Evolutionary conservation across 1,139 yeast species (phyloP), one percentile per base, ranked within the genome.

Genomic region (Debaryomyces subglobosus): DNA sequence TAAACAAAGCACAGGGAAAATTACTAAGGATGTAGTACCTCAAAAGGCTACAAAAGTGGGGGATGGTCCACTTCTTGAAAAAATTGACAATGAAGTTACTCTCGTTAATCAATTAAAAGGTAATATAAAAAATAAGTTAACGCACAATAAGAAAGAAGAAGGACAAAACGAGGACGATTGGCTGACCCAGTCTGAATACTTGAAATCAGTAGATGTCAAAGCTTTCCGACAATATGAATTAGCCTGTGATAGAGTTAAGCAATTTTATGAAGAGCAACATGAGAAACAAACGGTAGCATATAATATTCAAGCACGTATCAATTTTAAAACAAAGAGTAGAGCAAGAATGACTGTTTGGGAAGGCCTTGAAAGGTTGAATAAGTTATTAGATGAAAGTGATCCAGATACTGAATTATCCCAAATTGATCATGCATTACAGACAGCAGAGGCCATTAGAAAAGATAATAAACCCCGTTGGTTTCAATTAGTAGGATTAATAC

Each of bases 381-480:
- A 82, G 54, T 65, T 85, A 21, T 69, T 85, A 29, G 91, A 85
- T 60, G 90, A 85, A 48, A 80, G 86, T 47, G 91, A 85, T 59
- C 91, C 91, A 0, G 91, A 85, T 60, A 85, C 90, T 0, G 89
- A 85, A 58, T 69, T 85, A 33, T 82, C 89, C 0, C 91, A 85
- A 58, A 85, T 85, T 43, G 90, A 85, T 57, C 91, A 85, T 63
- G 90, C 91, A 0, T 61, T 85, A 25, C 91, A 85, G 64, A 85
- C 91, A 0, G 91, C 91, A 2, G 90, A 85, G 57, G 89, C 90
- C 3, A 85, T 85, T 44, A 67, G 89, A 55, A 65, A 78, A 49
- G 91, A 85, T 56, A 79, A 81, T 1, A 81, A 82, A 59, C 91
- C 91, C 0, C 67, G 90, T 34, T 85, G 91, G 91, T 85, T 85